Evolutionary conservation across 1,139 yeast genomes (phyloP).

Genomic region (Taphrina confusa): DNA sequence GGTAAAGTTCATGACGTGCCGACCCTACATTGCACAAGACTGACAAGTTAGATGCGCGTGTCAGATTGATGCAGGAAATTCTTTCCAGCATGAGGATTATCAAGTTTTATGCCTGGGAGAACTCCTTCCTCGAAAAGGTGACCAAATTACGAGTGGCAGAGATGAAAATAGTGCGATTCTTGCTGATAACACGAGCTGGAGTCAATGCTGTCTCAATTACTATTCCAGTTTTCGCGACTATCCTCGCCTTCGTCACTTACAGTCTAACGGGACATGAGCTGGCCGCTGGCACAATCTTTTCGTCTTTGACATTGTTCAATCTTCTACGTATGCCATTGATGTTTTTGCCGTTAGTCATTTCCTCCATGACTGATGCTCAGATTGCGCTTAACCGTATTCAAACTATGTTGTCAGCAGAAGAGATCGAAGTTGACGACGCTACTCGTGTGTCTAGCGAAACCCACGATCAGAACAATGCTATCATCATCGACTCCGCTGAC

Average conservation of each 20-base stretch:
- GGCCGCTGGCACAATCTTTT: constrained; percentile 71
- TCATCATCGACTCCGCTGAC: constrained; percentile 56
- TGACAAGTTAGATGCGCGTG: constrained; percentile 62
- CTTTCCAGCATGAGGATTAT: constrained; percentile 66
- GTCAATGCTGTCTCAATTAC: constrained; percentile 61
- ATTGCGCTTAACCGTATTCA: constrained; percentile 64
- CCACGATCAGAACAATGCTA: constrained; percentile 44
- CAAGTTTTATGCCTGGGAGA: constrained; percentile 77
- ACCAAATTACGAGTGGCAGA: constrained; percentile 54
- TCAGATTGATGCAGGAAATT: constrained; percentile 63
- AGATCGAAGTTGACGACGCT: constrained; percentile 43
- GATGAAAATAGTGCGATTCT: constrained; percentile 46
- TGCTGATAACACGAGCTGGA: constrained; percentile 59
- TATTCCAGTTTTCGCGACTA: constrained; percentile 66
- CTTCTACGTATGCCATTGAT: constrained; percentile 70
- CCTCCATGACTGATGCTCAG: constrained; percentile 65
- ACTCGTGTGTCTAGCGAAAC: constrained; percentile 42
- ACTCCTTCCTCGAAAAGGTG: constrained; percentile 56
- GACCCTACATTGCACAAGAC: too few relatives aligned
- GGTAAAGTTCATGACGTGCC: background rate
- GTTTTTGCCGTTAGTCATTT: constrained; percentile 62
- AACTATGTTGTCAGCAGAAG: constrained; percentile 54
- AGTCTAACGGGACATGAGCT: constrained; percentile 57
- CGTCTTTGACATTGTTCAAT: constrained; percentile 76
- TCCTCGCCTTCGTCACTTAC: constrained; percentile 71